Percentiles rank a stretch among this genome's conserved stretches.
These are phyloP conservation scores for Phytophthora aleatoria DNA, from an alignment of 352 stramenopile species.

Conservation along the genomic window DNA sequence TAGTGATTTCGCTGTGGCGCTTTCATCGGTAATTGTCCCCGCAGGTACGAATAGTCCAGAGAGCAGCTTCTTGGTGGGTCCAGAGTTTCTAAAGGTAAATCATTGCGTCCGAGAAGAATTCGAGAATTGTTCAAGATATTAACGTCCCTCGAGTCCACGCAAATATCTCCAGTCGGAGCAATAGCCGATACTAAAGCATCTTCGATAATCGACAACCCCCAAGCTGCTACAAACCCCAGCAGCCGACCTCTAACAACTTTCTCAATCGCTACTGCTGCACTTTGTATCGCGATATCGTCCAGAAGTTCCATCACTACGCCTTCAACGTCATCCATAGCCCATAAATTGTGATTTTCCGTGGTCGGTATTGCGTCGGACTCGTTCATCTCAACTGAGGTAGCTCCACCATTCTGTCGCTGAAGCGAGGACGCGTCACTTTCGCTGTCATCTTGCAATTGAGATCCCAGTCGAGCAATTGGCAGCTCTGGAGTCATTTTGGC, in stretches of 20 bases:
- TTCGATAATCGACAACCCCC: slow-evolving; percentile 26
- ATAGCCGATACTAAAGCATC: slow-evolving; percentile 27
- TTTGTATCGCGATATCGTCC: slow-evolving; percentile 25
- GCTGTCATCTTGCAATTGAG: slow-evolving; percentile 7
- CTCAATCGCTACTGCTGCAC: slow-evolving; percentile 29
- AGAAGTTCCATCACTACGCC: slow-evolving; percentile 32
- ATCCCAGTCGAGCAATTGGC: slow-evolving; percentile 6
- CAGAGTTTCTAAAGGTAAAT: slow-evolving; percentile 14
- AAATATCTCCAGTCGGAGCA: slow-evolving; percentile 20
- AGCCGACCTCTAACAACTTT: slow-evolving; percentile 34
- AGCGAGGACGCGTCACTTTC: slow-evolving; percentile 5
- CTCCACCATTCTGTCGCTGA: neutral
- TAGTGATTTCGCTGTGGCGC: slow-evolving; percentile 8
- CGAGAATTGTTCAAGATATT: slow-evolving; percentile 2
- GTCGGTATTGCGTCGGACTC: neutral
- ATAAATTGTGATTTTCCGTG: slow-evolving; percentile 2
- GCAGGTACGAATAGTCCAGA: slow-evolving; percentile 27
- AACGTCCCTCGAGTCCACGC: slow-evolving; percentile 16
- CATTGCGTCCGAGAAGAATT: slow-evolving; percentile 15
- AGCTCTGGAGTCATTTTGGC: slow-evolving; percentile 27
- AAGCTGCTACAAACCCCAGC: slow-evolving; percentile 30
- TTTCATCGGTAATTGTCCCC: slow-evolving; percentile 27
- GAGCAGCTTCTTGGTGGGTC: slow-evolving; percentile 20
- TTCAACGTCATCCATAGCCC: slow-evolving; percentile 35
- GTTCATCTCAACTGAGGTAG: neutral